A percentile compares a stretch with the other conserved stretches of the same genome.
Conservation (phyloP, 345 rosid genomes). For the Streptanthus diversifolius region DNA sequence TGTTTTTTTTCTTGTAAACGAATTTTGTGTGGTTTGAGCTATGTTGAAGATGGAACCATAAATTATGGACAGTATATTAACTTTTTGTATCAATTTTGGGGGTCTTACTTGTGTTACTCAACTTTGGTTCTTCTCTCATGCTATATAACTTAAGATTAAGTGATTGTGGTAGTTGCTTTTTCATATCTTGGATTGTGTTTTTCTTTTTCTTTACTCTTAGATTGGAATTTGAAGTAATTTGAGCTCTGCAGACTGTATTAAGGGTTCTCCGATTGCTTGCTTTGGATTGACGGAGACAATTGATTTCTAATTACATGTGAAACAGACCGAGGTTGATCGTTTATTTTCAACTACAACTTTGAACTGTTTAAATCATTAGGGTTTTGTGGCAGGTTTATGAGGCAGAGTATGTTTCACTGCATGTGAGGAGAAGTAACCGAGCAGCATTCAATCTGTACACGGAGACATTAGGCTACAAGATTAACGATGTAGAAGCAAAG, state of each 20-base stretch:
- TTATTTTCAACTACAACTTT: background rate
- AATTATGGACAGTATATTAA: background rate
- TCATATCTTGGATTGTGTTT: background rate
- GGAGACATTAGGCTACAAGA: conserved; percentile 79
- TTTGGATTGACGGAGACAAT: background rate
- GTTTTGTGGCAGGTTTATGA: conserved; percentile 58
- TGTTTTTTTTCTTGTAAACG: background rate
- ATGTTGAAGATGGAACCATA: background rate
- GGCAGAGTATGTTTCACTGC: conserved; percentile 90
- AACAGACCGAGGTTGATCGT: background rate
- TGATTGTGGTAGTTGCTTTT: background rate
- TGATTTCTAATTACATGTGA: background rate
- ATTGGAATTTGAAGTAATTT: background rate
- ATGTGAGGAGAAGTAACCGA: conserved; percentile 93
- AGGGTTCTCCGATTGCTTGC: background rate
- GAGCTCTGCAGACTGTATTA: background rate
- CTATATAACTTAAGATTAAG: background rate
- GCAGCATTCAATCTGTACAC: conserved; percentile 94
- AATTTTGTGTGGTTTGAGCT: background rate
- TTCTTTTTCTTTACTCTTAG: background rate
- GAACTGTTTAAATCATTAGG: conserved; percentile 6
- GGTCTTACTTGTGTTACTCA: background rate
- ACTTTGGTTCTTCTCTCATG: background rate
- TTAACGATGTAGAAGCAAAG: conserved; percentile 91
- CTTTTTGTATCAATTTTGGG: background rate